A percentile compares a stretch with the other conserved stretches of the same genome.
These are phyloP conservation scores for Daldinia decipiens DNA, from an alignment of 495 filamentous ascomycete genomes.

Conservation along the genomic window DNA sequence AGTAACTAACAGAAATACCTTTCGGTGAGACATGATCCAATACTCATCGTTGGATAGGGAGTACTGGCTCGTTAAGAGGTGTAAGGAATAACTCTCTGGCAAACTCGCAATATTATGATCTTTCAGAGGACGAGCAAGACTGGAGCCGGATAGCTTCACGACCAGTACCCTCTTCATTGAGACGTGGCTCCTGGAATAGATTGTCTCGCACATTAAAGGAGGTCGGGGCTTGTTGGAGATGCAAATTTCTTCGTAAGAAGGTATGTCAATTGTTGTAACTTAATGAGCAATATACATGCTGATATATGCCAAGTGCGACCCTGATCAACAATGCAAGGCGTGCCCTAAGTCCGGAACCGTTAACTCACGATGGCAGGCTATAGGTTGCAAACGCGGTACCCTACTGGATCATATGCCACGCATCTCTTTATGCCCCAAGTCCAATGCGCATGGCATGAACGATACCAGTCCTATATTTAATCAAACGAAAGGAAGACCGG, in stretches of 20 bases:
- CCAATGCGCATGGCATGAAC: background rate
- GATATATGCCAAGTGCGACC: slow-evolving; percentile 22
- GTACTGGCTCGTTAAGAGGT: slow-evolving; percentile 7
- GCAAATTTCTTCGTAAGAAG: slow-evolving; percentile 46
- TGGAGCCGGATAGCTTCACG: slow-evolving; percentile 2
- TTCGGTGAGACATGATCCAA: background rate
- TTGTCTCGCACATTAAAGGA: slow-evolving; percentile 41
- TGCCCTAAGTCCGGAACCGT: slow-evolving; percentile 26
- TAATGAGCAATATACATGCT: background rate
- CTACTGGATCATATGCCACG: slow-evolving; percentile 29
- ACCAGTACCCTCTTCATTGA: slow-evolving; percentile 1
- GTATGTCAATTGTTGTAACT: slow-evolving; percentile 13
- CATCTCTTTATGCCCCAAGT: slow-evolving; percentile 36
- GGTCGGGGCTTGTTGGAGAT: slow-evolving; percentile 45
- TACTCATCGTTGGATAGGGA: slow-evolving; percentile 23
- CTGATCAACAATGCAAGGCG: slow-evolving; percentile 38
- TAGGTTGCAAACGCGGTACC: slow-evolving; percentile 43
- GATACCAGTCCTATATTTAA: background rate
- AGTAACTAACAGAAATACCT: background rate
- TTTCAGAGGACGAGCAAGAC: slow-evolving; percentile 31
- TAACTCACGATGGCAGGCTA: slow-evolving; percentile 39
- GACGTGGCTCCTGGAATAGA: slow-evolving; percentile 17
- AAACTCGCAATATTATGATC: slow-evolving; percentile 4
- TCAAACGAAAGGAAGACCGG: background rate
- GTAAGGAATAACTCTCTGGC: background rate